A percentile compares a stretch with the other conserved stretches of the same genome.
Conservation (phyloP, 163 green algal species). For the Chloromonas sp. region DNA sequence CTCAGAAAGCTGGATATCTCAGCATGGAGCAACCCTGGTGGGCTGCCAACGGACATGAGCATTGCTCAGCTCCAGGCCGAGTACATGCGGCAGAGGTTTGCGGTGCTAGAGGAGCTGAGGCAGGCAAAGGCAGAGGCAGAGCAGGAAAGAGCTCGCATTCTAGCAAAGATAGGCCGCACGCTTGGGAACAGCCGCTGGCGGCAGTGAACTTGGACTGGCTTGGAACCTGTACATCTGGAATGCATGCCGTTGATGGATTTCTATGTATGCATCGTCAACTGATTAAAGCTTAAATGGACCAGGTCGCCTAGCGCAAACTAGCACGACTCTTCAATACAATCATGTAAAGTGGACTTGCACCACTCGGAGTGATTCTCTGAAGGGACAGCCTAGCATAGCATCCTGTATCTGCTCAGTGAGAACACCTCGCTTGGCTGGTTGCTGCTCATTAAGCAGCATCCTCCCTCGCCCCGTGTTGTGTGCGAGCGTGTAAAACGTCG, state of each 20-base stretch:
- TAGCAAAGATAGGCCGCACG: slow-evolving; percentile 37
- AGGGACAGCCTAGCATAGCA: no score
- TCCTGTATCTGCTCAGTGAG: no score
- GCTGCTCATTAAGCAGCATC: no score
- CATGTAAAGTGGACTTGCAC: no score
- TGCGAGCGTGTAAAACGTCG: no score
- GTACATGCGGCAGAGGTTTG: slow-evolving; percentile 32
- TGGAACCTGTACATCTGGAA: neutral
- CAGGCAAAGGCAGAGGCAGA: slow-evolving; percentile 51
- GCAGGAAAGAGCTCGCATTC: slow-evolving; percentile 37
- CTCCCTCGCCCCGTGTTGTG: no score
- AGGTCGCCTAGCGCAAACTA: no score
- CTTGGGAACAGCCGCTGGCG: slow-evolving; percentile 31
- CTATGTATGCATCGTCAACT: neutral
- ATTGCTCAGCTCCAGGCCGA: slow-evolving; percentile 38
- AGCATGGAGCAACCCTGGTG: neutral
- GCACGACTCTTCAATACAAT: no score
- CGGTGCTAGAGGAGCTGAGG: slow-evolving; percentile 47
- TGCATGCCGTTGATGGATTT: neutral
- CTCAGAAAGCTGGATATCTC: neutral
- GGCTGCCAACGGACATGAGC: slow-evolving; percentile 15
- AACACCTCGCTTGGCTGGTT: no score
- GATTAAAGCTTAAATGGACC: no score
- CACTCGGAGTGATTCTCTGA: no score
- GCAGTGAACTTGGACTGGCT: neutral